Conservation (phyloP, 2,329 filamentous ascomycete species). For the Pseudogymnoascus pannorum region DNA sequence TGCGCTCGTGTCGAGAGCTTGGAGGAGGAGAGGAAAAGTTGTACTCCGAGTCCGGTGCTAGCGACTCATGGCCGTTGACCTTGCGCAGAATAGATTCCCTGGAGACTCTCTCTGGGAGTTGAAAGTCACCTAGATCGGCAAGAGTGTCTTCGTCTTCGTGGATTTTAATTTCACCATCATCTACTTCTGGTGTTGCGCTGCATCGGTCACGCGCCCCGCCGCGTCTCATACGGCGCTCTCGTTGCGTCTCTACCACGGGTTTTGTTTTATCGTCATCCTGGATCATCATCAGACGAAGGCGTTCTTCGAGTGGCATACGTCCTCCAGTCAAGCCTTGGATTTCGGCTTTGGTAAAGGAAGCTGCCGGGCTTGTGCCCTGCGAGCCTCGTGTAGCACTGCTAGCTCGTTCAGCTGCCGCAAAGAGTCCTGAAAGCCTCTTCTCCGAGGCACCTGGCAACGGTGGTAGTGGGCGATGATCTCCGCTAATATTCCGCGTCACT, state of each 20-base stretch:
- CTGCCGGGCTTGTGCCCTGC: slow-evolving; percentile 63
- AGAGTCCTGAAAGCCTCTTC: slow-evolving; percentile 42
- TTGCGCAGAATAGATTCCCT: slow-evolving; percentile 88
- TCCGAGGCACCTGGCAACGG: slow-evolving; percentile 63
- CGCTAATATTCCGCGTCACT: slow-evolving; percentile 57
- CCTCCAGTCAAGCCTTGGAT: slow-evolving; percentile 66
- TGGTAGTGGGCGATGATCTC: slow-evolving; percentile 76
- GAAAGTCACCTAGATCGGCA: slow-evolving; percentile 55
- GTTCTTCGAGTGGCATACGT: slow-evolving; percentile 79
- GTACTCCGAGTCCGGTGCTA: slow-evolving; percentile 54
- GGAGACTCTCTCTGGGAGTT: slow-evolving; percentile 72
- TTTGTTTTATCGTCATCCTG: slow-evolving; percentile 56
- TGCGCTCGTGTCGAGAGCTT: not conserved
- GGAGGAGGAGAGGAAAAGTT: slow-evolving; percentile 56
- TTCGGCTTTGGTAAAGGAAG: slow-evolving; percentile 65
- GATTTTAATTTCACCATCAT: slow-evolving; percentile 26
- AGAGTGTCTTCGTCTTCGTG: slow-evolving; percentile 53
- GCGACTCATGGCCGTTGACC: slow-evolving; percentile 58
- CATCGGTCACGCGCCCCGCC: slow-evolving; percentile 43
- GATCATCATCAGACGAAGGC: slow-evolving; percentile 82
- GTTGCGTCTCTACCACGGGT: slow-evolving; percentile 56
- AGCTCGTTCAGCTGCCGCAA: slow-evolving; percentile 65
- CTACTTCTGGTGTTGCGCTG: slow-evolving; percentile 27
- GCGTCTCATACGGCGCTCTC: slow-evolving; percentile 62
- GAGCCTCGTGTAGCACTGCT: slow-evolving; percentile 59